Base-by-base conservation (phyloP, 352 stramenopile genomes). In the Phytopythium oedochilum region DNA sequence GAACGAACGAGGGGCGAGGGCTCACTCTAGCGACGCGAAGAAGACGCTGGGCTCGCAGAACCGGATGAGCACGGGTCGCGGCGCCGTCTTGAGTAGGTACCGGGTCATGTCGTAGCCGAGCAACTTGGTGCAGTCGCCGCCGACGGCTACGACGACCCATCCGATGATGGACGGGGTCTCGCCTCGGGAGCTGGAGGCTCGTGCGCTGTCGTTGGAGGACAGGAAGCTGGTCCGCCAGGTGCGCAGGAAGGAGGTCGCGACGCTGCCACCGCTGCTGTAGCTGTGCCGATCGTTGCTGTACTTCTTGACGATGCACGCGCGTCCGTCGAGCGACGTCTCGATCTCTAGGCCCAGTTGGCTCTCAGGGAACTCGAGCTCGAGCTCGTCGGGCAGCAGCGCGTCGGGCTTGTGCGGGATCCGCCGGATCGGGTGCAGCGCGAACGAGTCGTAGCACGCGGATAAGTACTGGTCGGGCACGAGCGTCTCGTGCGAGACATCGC, bases 41-140 rank as follows among this genome's bases (percentile, higher is more conserved):
- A 87, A 92, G 53, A 84, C 64, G 56, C 78, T 88, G 34, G 83
- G 78, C 48, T 90, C 83, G 60, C 79, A 87, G 63, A 90, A 87
- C 60, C 79, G 77, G 44, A 92, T 76, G 40, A 73, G 69, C 29
- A 92, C 68, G 23, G 83, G 83, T 18, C 83, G 66, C 18, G 66
- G 46, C 1, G 79, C 71, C 9, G 83, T 89, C 72, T 83, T 79
- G 43, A 92, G 73, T 55, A 92, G 53, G 55, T 88, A 90, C 4
- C 76, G 75, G 22, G 76, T 78, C 25, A 92, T 50, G 2, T 62
- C 59, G 61, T 92, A 92, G 40, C 78, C 74, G 18, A 92, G 68
- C 39, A 78, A 61, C 23, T 71, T 70, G n/a, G 83, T 92, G 53
- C 64, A 82, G 56, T 92, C 83, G 47, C 79, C 63, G 11, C 68